Evolutionary conservation across 371 early-diverging fungal genomes (phyloP).

Genomic region (Haplosporangium sp.): DNA sequence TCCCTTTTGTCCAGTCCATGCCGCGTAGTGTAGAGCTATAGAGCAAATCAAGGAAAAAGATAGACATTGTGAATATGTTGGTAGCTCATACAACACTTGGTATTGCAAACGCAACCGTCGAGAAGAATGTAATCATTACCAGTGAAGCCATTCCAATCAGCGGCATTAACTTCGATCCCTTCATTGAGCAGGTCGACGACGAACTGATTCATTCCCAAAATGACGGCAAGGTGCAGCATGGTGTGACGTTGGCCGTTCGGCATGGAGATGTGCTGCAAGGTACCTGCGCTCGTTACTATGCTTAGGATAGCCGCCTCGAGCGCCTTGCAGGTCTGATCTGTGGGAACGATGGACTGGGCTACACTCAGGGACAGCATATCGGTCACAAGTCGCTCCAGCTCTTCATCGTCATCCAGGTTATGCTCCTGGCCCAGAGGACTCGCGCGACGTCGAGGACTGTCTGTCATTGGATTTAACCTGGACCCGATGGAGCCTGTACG

Average conservation of each 20-base stretch:
- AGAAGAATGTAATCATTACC: slow-evolving; percentile 11
- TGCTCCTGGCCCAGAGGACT: slow-evolving; percentile 25
- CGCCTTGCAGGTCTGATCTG: slow-evolving; percentile 25
- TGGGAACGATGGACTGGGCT: slow-evolving; percentile 30
- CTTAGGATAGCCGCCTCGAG: slow-evolving; percentile 36
- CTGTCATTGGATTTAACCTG: slow-evolving; percentile 26
- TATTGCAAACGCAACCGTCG: too few species aligned
- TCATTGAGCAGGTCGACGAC: slow-evolving; percentile 39
- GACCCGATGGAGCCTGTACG: slow-evolving; percentile 21
- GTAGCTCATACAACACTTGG: not conserved
- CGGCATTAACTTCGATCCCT: slow-evolving; percentile 45
- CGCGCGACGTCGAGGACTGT: slow-evolving; percentile 30
- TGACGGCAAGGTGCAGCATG: slow-evolving; percentile 43
- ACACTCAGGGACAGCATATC: slow-evolving; percentile 51
- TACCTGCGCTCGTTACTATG: slow-evolving; percentile 21
- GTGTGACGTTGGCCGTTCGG: slow-evolving; percentile 49
- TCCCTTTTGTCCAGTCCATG: slow-evolving; percentile 33
- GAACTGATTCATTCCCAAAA: slow-evolving; percentile 39
- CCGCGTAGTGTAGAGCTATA: slow-evolving; percentile 51
- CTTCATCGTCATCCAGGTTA: slow-evolving; percentile 38
- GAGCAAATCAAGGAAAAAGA: not conserved
- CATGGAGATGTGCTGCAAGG: slow-evolving; percentile 43
- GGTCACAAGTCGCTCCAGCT: slow-evolving; percentile 43
- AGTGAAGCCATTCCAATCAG: slow-evolving; percentile 52
- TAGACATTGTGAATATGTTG: not conserved